Evolutionary conservation across 305 asterid species (phyloP).

Genomic region (Fraxinus dipetala): DNA sequence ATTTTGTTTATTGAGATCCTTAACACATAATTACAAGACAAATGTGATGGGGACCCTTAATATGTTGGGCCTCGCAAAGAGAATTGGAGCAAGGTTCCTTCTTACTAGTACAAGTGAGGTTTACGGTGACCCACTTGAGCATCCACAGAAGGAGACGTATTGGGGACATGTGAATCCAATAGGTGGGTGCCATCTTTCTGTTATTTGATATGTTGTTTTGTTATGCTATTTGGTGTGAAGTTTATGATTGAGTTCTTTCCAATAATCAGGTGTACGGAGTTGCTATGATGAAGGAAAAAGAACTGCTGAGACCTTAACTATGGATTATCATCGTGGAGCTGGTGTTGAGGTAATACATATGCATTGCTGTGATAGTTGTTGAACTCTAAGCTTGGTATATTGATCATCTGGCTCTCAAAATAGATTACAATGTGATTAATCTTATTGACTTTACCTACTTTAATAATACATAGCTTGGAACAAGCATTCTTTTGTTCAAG

Average conservation of each 20-base stretch:
- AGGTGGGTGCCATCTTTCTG: constrained; percentile 36
- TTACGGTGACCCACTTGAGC: constrained; percentile 97
- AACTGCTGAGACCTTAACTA: constrained; percentile 81
- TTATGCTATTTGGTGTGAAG: constrained; percentile 12
- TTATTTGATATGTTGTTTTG: neutral
- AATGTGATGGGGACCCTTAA: constrained; percentile 95
- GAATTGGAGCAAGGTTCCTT: constrained; percentile 85
- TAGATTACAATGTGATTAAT: neutral
- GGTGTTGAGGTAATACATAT: constrained; percentile 64
- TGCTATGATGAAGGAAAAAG: constrained; percentile 97
- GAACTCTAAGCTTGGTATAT: neutral
- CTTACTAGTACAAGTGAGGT: constrained; percentile 98
- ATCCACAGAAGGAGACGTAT: constrained; percentile 86
- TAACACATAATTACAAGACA: constrained; percentile 63
- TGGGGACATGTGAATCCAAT: constrained; percentile 96
- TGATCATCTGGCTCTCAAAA: neutral
- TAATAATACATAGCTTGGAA: neutral
- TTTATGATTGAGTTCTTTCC: constrained; percentile 21
- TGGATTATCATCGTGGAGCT: constrained; percentile 92
- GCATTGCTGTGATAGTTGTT: neutral
- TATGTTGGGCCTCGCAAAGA: constrained; percentile 96
- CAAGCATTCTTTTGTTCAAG: neutral
- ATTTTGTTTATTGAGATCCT: constrained; percentile 39
- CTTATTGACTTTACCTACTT: neutral
- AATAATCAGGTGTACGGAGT: constrained; percentile 68